Conservation (phyloP, 2,329 filamentous ascomycete species). For the Microsporum canis region DNA sequence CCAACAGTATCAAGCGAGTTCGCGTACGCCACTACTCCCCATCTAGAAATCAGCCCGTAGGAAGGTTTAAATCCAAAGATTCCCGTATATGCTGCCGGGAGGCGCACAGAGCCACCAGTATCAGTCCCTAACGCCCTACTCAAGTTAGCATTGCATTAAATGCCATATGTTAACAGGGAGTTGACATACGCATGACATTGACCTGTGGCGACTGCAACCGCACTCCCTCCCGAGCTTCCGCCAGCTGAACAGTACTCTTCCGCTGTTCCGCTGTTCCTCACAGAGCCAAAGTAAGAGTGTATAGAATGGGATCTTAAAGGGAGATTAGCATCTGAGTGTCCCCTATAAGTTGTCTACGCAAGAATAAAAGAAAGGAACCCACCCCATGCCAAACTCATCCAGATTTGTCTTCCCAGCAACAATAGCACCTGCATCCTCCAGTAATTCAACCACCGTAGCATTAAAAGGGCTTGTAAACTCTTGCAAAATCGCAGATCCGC, state of each 20-base stretch:
- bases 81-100: slow-evolving; percentile 79
- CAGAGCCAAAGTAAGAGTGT: slow-evolving; percentile 55
- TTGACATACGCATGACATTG: slow-evolving; percentile 46
- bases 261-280: slow-evolving; percentile 40
- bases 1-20: slow-evolving; percentile 90
- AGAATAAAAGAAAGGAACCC: slow-evolving; percentile 4
- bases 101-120: slow-evolving; percentile 76
- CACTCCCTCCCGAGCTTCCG: slow-evolving; percentile 88
- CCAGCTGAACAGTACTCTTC: slow-evolving; percentile 54
- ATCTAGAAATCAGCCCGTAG: slow-evolving; percentile 75
- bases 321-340: neutral
- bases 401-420: slow-evolving; percentile 77
- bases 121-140: slow-evolving; percentile 72
- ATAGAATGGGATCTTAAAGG: slow-evolving; percentile 52
- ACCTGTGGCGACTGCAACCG: slow-evolving; percentile 62
- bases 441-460: slow-evolving; percentile 63
- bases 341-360: neutral
- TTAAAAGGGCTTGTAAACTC: slow-evolving; percentile 65
- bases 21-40: slow-evolving; percentile 80
- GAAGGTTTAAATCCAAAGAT: slow-evolving; percentile 81
- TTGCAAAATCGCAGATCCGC: slow-evolving; percentile 64
- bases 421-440: slow-evolving; percentile 51
- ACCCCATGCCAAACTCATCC: slow-evolving; percentile 92
- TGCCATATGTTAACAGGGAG: neutral
- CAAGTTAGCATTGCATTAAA: slow-evolving; percentile 4